Conservation (phyloP, 2,329 filamentous ascomycete species). For the Cryphonectria japonica region DNA sequence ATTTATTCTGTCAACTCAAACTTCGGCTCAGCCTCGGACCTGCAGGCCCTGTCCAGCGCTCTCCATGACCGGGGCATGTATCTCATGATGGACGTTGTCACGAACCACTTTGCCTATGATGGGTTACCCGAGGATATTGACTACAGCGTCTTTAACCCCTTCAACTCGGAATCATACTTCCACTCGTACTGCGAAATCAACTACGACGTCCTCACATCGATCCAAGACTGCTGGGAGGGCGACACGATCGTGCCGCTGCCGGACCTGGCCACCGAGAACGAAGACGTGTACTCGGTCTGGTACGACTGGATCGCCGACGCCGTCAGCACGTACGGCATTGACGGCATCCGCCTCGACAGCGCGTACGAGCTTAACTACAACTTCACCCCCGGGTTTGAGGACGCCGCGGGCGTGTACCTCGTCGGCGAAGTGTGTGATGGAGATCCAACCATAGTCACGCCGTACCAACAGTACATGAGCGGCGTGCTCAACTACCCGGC, state of each 20-base stretch:
- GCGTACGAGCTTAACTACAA: slow-evolving; percentile 51
- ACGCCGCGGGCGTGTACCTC: slow-evolving; percentile 51
- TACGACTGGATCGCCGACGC: slow-evolving; percentile 52
- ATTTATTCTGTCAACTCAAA: slow-evolving; percentile 53
- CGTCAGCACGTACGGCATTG: slow-evolving; percentile 56
- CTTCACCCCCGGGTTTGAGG: slow-evolving; percentile 51
- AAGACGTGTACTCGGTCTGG: slow-evolving; percentile 47
- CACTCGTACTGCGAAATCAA: slow-evolving; percentile 58
- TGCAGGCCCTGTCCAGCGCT: slow-evolving; percentile 52
- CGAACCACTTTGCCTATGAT: slow-evolving; percentile 60
- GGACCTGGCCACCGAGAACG: slow-evolving; percentile 53
- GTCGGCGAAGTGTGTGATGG: slow-evolving; percentile 56
- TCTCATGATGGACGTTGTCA: slow-evolving; percentile 61
- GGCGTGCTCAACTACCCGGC: slow-evolving; percentile 56
- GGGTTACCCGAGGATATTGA: slow-evolving; percentile 53
- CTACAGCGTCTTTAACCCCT: slow-evolving; percentile 58
- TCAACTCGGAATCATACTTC: slow-evolving; percentile 57
- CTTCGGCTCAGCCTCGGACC: slow-evolving; percentile 54
- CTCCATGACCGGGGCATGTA: slow-evolving; percentile 58
- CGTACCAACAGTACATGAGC: slow-evolving; percentile 51
- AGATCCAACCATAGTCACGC: slow-evolving; percentile 46
- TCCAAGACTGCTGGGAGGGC: slow-evolving; percentile 53
- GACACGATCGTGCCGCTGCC: slow-evolving; percentile 52
- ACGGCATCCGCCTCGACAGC: slow-evolving; percentile 55
- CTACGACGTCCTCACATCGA: slow-evolving; percentile 49